These are phyloP conservation scores for Tetrahymena borealis DNA, from an alignment of 73 alveolate genomes.

Conservation along the genomic window DNA sequence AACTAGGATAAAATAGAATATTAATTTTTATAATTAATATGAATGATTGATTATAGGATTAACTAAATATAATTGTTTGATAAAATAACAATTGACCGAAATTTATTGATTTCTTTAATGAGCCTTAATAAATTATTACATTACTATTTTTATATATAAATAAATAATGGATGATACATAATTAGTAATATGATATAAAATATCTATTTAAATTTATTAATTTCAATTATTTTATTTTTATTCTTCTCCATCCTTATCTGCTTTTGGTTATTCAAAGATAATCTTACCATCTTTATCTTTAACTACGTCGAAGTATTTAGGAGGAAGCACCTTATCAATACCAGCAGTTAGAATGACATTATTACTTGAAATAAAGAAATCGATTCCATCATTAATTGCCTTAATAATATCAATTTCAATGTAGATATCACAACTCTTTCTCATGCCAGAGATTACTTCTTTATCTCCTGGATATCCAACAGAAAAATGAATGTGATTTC, in stretches of 20 bases:
- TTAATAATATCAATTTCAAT: conserved; percentile 58
- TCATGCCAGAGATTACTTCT: conserved; percentile 81
- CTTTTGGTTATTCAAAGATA: neutral
- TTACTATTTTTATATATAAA: too few relatives aligned
- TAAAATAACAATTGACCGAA: too few relatives aligned
- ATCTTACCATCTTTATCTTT: neutral
- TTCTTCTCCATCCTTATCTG: neutral
- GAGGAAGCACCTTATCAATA: conserved; percentile 54
- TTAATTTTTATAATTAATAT: too few relatives aligned
- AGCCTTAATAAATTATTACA: too few relatives aligned
- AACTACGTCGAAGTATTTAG: conserved; percentile 68
- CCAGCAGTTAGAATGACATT: conserved; percentile 74
- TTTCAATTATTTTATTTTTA: neutral
- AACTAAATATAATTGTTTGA: too few relatives aligned
- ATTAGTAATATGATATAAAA: too few relatives aligned
- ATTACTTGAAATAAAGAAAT: conserved; percentile 64
- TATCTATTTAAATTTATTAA: too few relatives aligned
- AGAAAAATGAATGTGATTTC: conserved; percentile 80
- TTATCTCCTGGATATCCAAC: conserved; percentile 64
- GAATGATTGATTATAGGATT: too few relatives aligned
- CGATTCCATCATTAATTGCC: conserved; percentile 64
- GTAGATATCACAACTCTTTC: conserved; percentile 51
- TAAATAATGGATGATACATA: too few relatives aligned
- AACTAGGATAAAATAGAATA: too few relatives aligned
- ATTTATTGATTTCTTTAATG: too few relatives aligned